Evolutionary conservation across 208 protist genomes (phyloP), one percentile per base, ranked within the genome.

Genomic region (Leishmania arabica): DNA sequence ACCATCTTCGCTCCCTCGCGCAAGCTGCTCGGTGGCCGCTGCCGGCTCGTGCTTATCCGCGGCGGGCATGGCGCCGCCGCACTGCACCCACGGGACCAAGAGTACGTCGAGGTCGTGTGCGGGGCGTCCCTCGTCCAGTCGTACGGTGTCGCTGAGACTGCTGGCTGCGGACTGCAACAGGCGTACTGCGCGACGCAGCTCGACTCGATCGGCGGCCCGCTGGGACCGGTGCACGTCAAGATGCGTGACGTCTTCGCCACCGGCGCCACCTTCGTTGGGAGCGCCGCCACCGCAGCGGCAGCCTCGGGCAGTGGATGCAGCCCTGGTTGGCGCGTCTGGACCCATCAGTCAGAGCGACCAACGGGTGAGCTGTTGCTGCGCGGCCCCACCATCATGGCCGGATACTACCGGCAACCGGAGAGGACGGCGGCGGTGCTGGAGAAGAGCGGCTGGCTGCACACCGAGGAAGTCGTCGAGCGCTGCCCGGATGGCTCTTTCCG

Each of bases 381-480:
- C 45, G 93, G 93, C 31, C 86, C 91, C 15, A 80, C 83, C 13
- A 34, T 97, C 37, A 93, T 91, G 75, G 74, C 75, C 24, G 96
- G 96, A 1, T 98, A 98, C 89, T 96, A 97, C 88, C 83, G 90
- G 21, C 89, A 98, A 75, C 82, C 86, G 8, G 88, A 95, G 72
- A 80, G 75, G 34, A 98, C 95, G 8, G 86, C 85, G 40, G 87
- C 86, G 74, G 92, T 87, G 47, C 81, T 98, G 34, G 89, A 95
- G 40, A 40, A 37, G 64, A 64, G 54, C 17, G 85, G 90, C 24
- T 98, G 89, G 89, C 89, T 97, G 82, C 85, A 93, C 84, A 95
- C 95, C 15, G 91, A 92, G 24, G 92, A 96, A 77, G 85, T 98
- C 53, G 94, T 86, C 15, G 80, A 91, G 77, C 84, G 90, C 19